Conservation (phyloP, 2,329 filamentous ascomycete species). For the Monosporascus ibericus region DNA sequence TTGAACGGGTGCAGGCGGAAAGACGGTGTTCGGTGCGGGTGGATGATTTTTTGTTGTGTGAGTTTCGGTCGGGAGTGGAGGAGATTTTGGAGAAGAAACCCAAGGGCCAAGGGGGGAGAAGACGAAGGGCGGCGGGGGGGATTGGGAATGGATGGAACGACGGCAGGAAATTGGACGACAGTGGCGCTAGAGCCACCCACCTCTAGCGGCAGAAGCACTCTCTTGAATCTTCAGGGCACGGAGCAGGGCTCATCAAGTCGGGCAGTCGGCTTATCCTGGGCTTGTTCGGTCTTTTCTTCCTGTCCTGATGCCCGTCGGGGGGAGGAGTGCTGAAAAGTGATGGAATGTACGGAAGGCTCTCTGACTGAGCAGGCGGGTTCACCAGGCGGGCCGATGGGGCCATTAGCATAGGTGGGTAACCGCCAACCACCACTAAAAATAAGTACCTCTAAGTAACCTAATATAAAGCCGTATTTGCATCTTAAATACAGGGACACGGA, state of each 20-base stretch:
- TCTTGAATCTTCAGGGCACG: not conserved
- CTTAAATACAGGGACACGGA: too few relatives aligned
- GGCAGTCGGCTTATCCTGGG: not conserved
- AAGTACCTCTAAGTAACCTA: not conserved
- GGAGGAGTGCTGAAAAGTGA: too few relatives aligned
- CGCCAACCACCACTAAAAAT: not conserved
- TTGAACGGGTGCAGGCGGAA: slow-evolving; percentile 23
- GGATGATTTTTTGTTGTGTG: slow-evolving; percentile 20
- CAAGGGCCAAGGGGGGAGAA: slow-evolving; percentile 1
- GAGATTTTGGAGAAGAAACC: slow-evolving; percentile 4
- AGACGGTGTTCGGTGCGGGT: slow-evolving; percentile 25
- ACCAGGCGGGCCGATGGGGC: not conserved
- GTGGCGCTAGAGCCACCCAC: not conserved
- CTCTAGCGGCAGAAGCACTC: not conserved
- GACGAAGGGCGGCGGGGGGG: not conserved
- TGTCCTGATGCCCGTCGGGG: too few relatives aligned
- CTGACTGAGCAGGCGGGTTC: not conserved
- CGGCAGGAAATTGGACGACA: not conserved
- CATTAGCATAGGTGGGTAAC: not conserved
- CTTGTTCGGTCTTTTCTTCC: not conserved
- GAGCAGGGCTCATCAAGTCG: not conserved
- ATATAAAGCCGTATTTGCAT: not conserved
- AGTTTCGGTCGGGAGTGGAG: slow-evolving; percentile 28
- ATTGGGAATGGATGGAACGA: not conserved
- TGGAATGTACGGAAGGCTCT: too few relatives aligned